These are phyloP conservation scores for Penicillium odoratum DNA, from an alignment of 495 filamentous ascomycete species.

Conservation along the genomic window DNA sequence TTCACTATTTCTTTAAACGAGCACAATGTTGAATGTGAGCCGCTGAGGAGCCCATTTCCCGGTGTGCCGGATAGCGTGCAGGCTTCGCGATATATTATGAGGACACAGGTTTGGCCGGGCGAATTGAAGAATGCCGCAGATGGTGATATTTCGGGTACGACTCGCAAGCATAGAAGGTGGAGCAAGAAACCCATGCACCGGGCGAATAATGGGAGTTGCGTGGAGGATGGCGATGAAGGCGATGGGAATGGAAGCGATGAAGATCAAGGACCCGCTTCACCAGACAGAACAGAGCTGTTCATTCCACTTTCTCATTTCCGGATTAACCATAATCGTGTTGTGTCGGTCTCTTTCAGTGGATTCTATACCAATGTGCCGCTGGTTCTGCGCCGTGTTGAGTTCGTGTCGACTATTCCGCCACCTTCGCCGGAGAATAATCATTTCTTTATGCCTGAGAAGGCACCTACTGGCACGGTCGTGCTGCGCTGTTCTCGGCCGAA, in stretches of 20 bases:
- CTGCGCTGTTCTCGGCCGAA: conserved; percentile 70
- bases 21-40: conserved; percentile 65
- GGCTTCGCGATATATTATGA: conserved; percentile 58
- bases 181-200: background rate
- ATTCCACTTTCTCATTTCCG: conserved; percentile 74
- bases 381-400: conserved; percentile 63
- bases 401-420: conserved; percentile 49
- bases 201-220: background rate
- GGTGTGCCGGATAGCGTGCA: conserved; percentile 75
- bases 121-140: conserved; percentile 6
- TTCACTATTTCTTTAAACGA: conserved; percentile 74
- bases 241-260: background rate
- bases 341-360: conserved; percentile 68
- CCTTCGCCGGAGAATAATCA: conserved; percentile 35
- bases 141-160: background rate
- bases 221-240: background rate
- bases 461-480: conserved; percentile 60
- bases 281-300: conserved; percentile 57
- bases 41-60: conserved; percentile 61
- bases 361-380: conserved; percentile 58
- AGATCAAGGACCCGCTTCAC: conserved; percentile 6
- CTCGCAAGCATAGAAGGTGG: background rate
- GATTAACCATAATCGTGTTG: conserved; percentile 56
- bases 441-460: conserved; percentile 58
- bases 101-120: background rate